These are phyloP conservation scores for Jimgerdemannia flammicorona DNA, from an alignment of 192 early-diverging fungal species.

Conservation along the genomic window DNA sequence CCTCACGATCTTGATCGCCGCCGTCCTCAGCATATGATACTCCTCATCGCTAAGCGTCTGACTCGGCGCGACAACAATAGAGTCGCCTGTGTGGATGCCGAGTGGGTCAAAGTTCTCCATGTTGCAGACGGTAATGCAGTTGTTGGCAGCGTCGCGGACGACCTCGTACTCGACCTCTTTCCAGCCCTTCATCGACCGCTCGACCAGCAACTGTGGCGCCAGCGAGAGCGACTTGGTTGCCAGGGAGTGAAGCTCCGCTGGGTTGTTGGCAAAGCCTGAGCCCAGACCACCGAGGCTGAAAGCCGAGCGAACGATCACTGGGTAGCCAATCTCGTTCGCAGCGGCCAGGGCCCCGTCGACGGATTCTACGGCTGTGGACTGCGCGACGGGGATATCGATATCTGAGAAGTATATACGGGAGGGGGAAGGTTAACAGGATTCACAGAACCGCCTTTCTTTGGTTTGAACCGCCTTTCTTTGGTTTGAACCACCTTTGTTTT, in stretches of 20 bases:
- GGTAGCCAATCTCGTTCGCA: slow-evolving; percentile 84
- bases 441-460: no score
- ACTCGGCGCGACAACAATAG: slow-evolving; percentile 96
- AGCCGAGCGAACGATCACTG: slow-evolving; percentile 92
- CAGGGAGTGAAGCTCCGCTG: slow-evolving; percentile 68
- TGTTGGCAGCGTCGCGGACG: slow-evolving; percentile 92
- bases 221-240: slow-evolving; percentile 83
- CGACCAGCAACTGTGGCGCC: slow-evolving; percentile 92
- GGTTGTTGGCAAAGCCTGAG: slow-evolving; percentile 87
- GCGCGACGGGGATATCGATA: slow-evolving; percentile 84
- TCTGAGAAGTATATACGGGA: slow-evolving; percentile 29
- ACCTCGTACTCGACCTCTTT: slow-evolving; percentile 99
- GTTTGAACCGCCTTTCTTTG: no score
- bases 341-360: slow-evolving; percentile 85
- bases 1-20: slow-evolving; percentile 94
- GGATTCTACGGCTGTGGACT: slow-evolving; percentile 83
- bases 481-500: no score
- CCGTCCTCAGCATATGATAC: slow-evolving; percentile 92
- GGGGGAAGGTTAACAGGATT: background rate
- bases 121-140: slow-evolving; percentile 99
- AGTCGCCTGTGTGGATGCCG: slow-evolving; percentile 97
- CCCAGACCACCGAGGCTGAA: slow-evolving; percentile 96
- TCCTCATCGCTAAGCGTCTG: slow-evolving; percentile 97
- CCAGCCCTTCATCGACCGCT: slow-evolving; percentile 98
- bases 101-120: slow-evolving; percentile 99